A percentile compares a stretch with the other conserved stretches of the same genome.
Conservation (phyloP, 345 rosid species). For the Rhodomyrtus tomentosa region DNA sequence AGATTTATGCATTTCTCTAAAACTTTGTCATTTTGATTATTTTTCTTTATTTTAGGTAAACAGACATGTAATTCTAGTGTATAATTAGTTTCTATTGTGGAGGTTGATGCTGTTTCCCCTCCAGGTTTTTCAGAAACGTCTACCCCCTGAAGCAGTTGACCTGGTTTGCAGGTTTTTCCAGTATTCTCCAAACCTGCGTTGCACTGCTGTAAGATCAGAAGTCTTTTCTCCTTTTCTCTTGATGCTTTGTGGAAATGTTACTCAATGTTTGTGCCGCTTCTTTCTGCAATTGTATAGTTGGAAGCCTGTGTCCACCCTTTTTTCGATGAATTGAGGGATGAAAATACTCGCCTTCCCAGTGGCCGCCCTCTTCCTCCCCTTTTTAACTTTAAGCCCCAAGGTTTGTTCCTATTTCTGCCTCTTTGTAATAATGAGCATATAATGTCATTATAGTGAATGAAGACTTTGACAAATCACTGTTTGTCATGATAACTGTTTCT, state of each 20-base stretch:
- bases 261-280: not conserved
- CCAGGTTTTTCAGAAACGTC: constrained; percentile 75
- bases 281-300: constrained; percentile 31
- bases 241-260: not conserved
- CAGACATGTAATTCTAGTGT: not conserved
- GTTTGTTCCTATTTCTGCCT: constrained; percentile 6
- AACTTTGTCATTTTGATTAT: not conserved
- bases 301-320: constrained; percentile 88
- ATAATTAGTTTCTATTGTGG: not conserved
- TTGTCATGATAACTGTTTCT: not conserved
- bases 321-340: constrained; percentile 88
- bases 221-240: not conserved
- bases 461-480: not conserved
- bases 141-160: constrained; percentile 97
- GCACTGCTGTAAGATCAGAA: constrained; percentile 76
- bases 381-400: constrained; percentile 75
- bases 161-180: constrained; percentile 93
- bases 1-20: not conserved
- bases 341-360: constrained; percentile 74
- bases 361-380: constrained; percentile 96
- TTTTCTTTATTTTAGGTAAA: not conserved
- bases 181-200: constrained; percentile 89
- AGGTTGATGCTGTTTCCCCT: not conserved
- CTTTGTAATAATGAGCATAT: not conserved
- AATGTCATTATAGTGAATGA: not conserved